A percentile compares a stretch with the other conserved stretches of the same genome.
These are phyloP conservation scores for Ustilago curta DNA, from an alignment of 1,284 basidiomycete species.

Conservation along the genomic window DNA sequence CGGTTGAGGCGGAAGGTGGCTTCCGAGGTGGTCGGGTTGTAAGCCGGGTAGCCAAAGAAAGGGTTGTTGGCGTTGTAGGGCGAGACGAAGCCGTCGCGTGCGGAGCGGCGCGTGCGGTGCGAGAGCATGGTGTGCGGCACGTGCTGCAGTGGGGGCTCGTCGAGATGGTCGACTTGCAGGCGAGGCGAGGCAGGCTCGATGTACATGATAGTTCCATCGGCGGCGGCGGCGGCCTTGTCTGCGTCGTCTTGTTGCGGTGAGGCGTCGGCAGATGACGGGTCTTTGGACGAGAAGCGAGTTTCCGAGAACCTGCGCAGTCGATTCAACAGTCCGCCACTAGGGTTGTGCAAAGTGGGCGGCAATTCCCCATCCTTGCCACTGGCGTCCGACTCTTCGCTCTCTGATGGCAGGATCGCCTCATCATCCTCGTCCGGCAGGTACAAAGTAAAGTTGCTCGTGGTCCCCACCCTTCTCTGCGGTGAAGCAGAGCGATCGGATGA, in stretches of 20 bases:
- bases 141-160: constrained; percentile 48
- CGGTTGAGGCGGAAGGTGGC: constrained; percentile 24
- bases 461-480: constrained; percentile 29
- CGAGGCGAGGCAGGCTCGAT: constrained; percentile 43
- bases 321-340: constrained; percentile 16
- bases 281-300: constrained; percentile 22
- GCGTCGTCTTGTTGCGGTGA: background rate
- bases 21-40: constrained; percentile 21
- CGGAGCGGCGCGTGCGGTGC: constrained; percentile 58
- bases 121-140: constrained; percentile 51
- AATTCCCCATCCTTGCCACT: constrained; percentile 57
- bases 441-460: constrained; percentile 41
- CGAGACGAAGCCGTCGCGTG: constrained; percentile 60
- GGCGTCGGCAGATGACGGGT: background rate
- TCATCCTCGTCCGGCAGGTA: constrained; percentile 39
- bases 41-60: constrained; percentile 83
- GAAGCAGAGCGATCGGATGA: constrained; percentile 12
- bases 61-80: constrained; percentile 75
- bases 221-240: constrained; percentile 7
- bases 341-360: background rate
- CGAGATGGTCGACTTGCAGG: constrained; percentile 51
- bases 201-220: constrained; percentile 43
- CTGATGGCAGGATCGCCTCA: constrained; percentile 27
- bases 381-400: constrained; percentile 47
- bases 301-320: constrained; percentile 29